Base-by-base conservation (phyloP, 73 alveolate species). In the Effrenium voratum region DNA sequence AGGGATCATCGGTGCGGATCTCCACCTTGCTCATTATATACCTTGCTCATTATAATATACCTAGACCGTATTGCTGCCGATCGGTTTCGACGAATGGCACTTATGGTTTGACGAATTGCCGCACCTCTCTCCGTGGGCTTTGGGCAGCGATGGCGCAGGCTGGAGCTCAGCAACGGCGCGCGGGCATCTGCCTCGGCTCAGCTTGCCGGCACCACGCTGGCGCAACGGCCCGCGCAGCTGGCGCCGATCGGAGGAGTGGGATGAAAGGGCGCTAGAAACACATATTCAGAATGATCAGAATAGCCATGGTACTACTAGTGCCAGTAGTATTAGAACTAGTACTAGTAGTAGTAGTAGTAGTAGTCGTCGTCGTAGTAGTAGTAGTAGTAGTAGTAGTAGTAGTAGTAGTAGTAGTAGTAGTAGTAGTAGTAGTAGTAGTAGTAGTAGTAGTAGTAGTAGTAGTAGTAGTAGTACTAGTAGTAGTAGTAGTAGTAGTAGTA, bases 131-230 rank as follows among this genome's bases (percentile, higher is more conserved):
- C 3, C 6, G 40, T 19, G 16, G 16, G 15, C 3, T 36, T 10
- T 45, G 30, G 15, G 43, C 30, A 8, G 41, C 44, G 44, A 79
- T n/a, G n/a, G n/a, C n/a, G n/a, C n/a, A n/a, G 90, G 90, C 49
- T 81, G 73, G 91, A 81, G 72, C 72, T 81, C 46, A 81, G 91
- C 41, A 81, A 81, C 91, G n/a, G 43, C 30, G 50, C 47, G 66
- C 26, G 63, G 19, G 63, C 63, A 8, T 52, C 8, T 12, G 63
- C 63, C 63, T 12, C 19, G 63, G 26, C 19, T 8, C 19, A 19
- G 19, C 26, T 8, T 12, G 63, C 8, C 8, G 63, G 63, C 8
- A 52, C 8, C 8, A 19, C 8, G 19, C 19, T 12, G 26, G 19
- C 26, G 63, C 63, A 12, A 8, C 63, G 63, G 26, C 19, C 19